Evolutionary conservation across 352 stramenopile genomes (phyloP).

Genomic region (Blastocystis sp.): DNA sequence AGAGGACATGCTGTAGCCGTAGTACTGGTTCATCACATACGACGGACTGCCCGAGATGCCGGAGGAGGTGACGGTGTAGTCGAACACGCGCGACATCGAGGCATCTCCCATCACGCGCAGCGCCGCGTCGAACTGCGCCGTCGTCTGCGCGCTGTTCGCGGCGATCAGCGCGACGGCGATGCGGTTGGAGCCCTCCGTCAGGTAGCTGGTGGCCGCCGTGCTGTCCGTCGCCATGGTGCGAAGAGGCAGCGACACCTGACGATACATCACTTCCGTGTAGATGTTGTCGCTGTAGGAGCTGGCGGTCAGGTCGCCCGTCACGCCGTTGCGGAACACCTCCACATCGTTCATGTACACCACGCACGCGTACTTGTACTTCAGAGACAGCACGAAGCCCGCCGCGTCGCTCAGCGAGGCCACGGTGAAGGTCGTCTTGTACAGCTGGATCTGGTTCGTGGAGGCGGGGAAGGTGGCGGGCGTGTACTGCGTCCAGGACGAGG

Average conservation of each 20-base stretch:
- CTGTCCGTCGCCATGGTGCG: neutral
- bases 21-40: neutral
- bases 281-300: neutral
- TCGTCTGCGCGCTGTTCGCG: neutral
- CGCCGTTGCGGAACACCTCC: no score
- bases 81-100: neutral
- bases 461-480: no score
- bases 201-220: neutral
- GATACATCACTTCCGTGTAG: constrained; percentile 18
- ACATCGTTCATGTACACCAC: no score
- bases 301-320: neutral
- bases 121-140: neutral
- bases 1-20: neutral
- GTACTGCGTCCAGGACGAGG: neutral
- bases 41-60: neutral
- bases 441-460: no score
- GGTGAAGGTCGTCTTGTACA: neutral
- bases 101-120: neutral
- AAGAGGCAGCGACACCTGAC: neutral
- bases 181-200: neutral
- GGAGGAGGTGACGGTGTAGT: neutral
- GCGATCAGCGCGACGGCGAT: neutral
- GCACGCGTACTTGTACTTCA: no score
- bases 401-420: neutral
- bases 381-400: no score